Conservation (phyloP, 2,329 filamentous ascomycete species). For the Blastomyces parvus region DNA sequence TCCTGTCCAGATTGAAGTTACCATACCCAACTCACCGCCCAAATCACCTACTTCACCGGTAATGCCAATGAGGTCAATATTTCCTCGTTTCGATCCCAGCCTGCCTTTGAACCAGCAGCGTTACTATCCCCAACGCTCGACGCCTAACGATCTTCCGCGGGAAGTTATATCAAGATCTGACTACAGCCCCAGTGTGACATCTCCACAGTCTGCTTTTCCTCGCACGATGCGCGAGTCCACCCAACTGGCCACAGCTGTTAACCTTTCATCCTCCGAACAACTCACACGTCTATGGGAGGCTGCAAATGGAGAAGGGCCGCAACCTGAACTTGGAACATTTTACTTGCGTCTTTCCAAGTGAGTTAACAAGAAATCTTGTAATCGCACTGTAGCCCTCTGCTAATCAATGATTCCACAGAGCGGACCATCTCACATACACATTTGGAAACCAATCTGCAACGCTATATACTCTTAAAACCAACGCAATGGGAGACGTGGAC, state of each 20-base stretch:
- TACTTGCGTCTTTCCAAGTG: conserved; percentile 37
- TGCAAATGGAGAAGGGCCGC: conserved; percentile 36
- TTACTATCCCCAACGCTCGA: conserved; percentile 25
- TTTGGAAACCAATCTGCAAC: conserved; percentile 35
- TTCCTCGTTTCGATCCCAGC: conserved; percentile 36
- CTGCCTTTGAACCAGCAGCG: conserved; percentile 29
- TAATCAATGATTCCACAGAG: conserved; percentile 24
- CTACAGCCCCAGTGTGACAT: conserved; percentile 20
- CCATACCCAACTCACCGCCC: not conserved
- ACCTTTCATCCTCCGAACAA: conserved; percentile 32
- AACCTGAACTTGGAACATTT: conserved; percentile 26
- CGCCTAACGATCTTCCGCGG: conserved; percentile 12
- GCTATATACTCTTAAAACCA: conserved; percentile 39
- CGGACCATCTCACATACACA: conserved; percentile 33
- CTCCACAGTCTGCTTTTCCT: not conserved
- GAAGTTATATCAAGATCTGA: conserved; percentile 18
- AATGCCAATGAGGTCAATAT: conserved; percentile 37
- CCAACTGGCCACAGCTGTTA: not conserved
- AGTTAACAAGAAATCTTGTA: conserved; percentile 7
- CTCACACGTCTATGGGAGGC: conserved; percentile 37
- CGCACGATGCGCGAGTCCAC: conserved; percentile 1
- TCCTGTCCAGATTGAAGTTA: conserved; percentile 2
- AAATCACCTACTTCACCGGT: conserved; percentile 7
- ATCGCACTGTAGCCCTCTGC: not conserved
- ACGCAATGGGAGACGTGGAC: conserved; percentile 34